Conservation (phyloP, 1,139 yeast species). For the Taphrina pruni region DNA sequence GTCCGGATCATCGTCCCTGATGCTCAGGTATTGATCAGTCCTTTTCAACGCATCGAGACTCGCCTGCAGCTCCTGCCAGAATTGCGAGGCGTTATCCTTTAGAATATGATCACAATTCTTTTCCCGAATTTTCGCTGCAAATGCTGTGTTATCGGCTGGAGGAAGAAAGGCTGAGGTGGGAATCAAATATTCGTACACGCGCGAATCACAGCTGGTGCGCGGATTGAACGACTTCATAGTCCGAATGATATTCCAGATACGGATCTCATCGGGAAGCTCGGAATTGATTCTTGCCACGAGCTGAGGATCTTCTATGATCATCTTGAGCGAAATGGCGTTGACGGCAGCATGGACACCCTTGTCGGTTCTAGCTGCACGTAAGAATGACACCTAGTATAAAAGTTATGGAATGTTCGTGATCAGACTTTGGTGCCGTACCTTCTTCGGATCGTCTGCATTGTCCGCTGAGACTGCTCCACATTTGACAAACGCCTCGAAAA, state of each 20-base stretch:
- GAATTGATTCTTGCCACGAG: conserved; percentile 74
- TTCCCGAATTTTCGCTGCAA: conserved; percentile 58
- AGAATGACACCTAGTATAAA: conserved; percentile 64
- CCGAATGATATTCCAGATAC: conserved; percentile 92
- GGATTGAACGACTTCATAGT: conserved; percentile 93
- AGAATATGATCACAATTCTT: conserved; percentile 5
- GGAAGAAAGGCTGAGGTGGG: conserved; percentile 90
- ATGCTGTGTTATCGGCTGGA: conserved; percentile 76
- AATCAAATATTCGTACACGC: conserved; percentile 89
- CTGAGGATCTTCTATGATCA: conserved; percentile 87
- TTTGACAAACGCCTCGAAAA: conserved; percentile 79
- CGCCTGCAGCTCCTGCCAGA: conserved; percentile 15
- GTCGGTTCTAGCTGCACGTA: conserved; percentile 97
- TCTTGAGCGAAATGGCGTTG: conserved; percentile 82
- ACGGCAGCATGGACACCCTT: conserved; percentile 99
- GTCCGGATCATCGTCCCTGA: conserved; percentile 18
- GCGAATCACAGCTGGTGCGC: conserved; percentile 90
- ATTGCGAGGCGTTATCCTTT: conserved; percentile 22
- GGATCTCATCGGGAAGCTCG: conserved; percentile 78
- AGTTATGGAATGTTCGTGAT: background rate
- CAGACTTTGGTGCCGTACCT: conserved; percentile 49
- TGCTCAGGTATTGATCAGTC: conserved; percentile 8
- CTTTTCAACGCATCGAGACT: background rate
- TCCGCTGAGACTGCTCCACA: conserved; percentile 92
- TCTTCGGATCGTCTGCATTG: conserved; percentile 87